Base-by-base conservation (phyloP, 2,329 filamentous ascomycete genomes). In the Atkinsonella hypoxylon region DNA sequence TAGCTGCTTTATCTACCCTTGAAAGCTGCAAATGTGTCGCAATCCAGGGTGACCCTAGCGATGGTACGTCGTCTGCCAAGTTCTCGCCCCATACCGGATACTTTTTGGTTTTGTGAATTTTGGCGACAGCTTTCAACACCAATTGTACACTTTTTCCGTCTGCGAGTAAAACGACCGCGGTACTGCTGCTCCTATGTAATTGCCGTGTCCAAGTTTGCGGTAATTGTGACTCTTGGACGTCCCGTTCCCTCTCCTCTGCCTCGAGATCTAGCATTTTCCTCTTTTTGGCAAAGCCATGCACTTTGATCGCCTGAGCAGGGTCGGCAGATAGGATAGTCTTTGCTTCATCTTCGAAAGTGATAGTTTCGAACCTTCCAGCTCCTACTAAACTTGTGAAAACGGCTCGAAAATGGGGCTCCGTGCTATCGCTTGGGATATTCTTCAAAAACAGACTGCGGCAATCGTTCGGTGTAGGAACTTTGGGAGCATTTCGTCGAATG, bases 371-470 rank as follows among this genome's bases (percentile, higher is more conserved):
- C 45, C 85, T 77, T 2, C 86, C 87, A 0, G 85, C 82, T 9
- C 87, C 85, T 0, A 96, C 76, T 15, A 94, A 78, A 1, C 77
- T 73, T 1, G 79, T 71, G 58, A 97, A 94, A 0, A 97, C 70
- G 41, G 82, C 75, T 43, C 88, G 82, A 41, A 97, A 75, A 59
- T 90, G 87, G 1, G 74, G 66, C 51, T 88, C 83, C 4, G 88
- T 94, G 53, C 88, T 83, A 63, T 96, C 90, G 55, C 85, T 75
- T 7, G 93, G 93, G 1, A 94, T 71, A 61, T 98, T 97, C 56
- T 90, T 86, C n/a, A 95, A 64, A 68, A 95, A 98, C 17, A 98
- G 76, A 54, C 87, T 89, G 58, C 90, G 83, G 15, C 80, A 72
- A 59, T 91, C 85, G 65, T 86, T 78, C 50, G 78, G 74, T 8